Evolutionary conservation across 1,284 basidiomycete genomes (phyloP).

Genomic region (Tilletia horrida): DNA sequence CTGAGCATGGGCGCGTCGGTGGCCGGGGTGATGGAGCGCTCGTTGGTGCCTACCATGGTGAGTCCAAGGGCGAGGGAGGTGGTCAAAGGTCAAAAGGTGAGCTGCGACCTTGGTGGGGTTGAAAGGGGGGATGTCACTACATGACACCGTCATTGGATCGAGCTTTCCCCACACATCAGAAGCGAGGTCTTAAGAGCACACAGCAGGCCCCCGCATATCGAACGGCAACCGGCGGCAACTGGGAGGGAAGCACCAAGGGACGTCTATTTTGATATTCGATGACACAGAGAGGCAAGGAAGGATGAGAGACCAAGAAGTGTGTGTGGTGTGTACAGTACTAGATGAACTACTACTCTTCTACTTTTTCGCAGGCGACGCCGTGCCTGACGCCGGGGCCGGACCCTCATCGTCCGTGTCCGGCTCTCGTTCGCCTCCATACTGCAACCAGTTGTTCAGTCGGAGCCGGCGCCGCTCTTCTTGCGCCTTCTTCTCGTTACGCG

Average conservation of each 20-base stretch:
- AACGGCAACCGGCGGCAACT: too few relatives aligned
- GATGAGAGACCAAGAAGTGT: not conserved
- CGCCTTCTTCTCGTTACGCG: constrained; percentile 53
- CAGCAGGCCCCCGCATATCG: too few relatives aligned
- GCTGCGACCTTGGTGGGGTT: not conserved
- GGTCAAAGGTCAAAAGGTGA: not conserved
- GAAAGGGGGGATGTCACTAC: not conserved
- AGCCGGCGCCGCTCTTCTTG: constrained; percentile 52
- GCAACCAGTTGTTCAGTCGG: constrained; percentile 48
- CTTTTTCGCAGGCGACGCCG: not conserved
- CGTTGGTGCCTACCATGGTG: not conserved
- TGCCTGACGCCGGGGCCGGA: not conserved
- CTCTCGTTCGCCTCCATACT: constrained; percentile 50
- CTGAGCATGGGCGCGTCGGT: not conserved
- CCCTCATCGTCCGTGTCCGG: constrained; percentile 48
- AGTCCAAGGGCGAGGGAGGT: too few relatives aligned
- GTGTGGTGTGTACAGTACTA: too few relatives aligned
- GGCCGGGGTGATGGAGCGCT: not conserved
- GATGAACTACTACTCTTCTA: too few relatives aligned
- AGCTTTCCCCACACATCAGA: too few relatives aligned
- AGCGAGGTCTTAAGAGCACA: too few relatives aligned
- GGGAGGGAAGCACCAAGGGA: too few relatives aligned
- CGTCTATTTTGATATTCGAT: too few relatives aligned
- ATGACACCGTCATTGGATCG: too few relatives aligned
- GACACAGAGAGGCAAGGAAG: not conserved